Evolutionary conservation across 305 asterid species (phyloP).

Genomic region (Withania somnifera): DNA sequence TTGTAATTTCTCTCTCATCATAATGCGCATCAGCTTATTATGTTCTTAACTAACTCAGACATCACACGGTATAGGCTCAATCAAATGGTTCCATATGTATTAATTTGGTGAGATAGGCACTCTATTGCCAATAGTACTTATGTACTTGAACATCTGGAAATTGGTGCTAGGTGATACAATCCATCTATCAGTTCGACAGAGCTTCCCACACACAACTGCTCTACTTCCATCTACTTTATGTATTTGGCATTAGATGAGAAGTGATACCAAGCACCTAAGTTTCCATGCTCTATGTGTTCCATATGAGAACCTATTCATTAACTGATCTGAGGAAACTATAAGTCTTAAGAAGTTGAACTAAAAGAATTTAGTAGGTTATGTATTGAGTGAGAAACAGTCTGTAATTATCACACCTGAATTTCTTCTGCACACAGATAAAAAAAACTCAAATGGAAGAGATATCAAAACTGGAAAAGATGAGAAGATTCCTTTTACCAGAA

Average conservation of each 20-base stretch:
- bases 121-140: neutral
- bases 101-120: neutral
- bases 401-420: neutral
- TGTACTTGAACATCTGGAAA: neutral
- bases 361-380: neutral
- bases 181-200: neutral
- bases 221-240: neutral
- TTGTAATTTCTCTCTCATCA: neutral
- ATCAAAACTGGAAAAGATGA: neutral
- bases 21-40: neutral
- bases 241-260: neutral
- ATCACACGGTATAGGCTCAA: neutral
- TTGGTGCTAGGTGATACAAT: neutral
- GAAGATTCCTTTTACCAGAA: neutral
- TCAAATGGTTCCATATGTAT: neutral
- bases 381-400: neutral
- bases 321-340: neutral
- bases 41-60: neutral
- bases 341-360: neutral
- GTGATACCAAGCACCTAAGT: neutral
- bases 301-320: neutral
- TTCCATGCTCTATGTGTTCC: neutral
- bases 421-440: neutral
- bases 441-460: neutral
- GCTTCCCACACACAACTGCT: neutral